Evolutionary conservation across 1,139 yeast species (phyloP).

Genomic region (Geotrichum aggregatum): DNA sequence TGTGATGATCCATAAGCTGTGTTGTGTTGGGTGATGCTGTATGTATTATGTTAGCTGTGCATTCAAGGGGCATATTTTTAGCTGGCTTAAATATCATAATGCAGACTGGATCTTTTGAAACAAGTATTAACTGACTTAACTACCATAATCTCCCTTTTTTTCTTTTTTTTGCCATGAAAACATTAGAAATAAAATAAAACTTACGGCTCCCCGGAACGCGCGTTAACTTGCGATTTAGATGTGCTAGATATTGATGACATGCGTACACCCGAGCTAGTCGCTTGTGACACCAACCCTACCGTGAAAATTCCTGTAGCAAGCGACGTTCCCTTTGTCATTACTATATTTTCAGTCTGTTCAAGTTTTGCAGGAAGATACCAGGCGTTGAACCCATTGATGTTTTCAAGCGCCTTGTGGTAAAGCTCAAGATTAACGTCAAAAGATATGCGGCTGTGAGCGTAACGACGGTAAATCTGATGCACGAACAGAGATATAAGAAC

Average conservation of each 20-base stretch:
- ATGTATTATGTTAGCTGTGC: too few species aligned
- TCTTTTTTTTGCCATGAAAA: too few species aligned
- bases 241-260: background rate
- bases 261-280: background rate
- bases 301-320: background rate
- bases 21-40: too few species aligned
- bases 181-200: too few species aligned
- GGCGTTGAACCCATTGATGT: background rate
- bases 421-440: constrained; percentile 4
- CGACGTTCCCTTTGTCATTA: constrained; percentile 1
- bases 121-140: too few species aligned
- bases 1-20: too few species aligned
- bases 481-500: background rate
- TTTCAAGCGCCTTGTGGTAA: constrained; percentile 5
- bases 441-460: background rate
- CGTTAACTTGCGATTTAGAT: too few species aligned
- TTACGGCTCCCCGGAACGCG: too few species aligned
- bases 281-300: background rate
- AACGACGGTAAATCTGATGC: background rate
- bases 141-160: too few species aligned
- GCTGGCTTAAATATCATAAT: too few species aligned
- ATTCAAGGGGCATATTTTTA: too few species aligned
- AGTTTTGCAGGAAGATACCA: constrained; percentile 10
- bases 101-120: too few species aligned
- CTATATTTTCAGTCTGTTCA: background rate